Evolutionary conservation across 2,329 filamentous ascomycete genomes (phyloP).

Genomic region (Mariannaea elegans): DNA sequence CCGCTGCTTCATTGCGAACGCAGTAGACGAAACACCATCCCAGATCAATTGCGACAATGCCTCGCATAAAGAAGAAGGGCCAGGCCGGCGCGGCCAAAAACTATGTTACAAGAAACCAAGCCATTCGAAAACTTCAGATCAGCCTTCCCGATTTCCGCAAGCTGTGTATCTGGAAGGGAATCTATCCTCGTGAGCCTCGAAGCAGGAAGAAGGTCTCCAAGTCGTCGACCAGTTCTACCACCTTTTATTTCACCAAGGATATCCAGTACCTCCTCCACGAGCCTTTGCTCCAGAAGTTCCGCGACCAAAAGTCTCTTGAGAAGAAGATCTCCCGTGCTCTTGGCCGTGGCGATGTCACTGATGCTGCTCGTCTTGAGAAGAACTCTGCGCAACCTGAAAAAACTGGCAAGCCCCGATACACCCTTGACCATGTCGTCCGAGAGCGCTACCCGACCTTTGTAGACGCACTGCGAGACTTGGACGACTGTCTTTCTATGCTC

Average conservation of each 20-base stretch:
- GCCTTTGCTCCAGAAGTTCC: constrained; percentile 91
- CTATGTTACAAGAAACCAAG: constrained; percentile 97
- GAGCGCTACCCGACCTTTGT: constrained; percentile 98
- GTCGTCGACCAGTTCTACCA: constrained; percentile 87
- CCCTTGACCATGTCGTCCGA: constrained; percentile 95
- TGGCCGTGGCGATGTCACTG: constrained; percentile 87
- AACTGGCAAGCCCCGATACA: constrained; percentile 88
- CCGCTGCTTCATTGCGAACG: constrained; percentile 42
- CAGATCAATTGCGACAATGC: constrained; percentile 60
- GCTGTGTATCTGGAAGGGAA: constrained; percentile 99
- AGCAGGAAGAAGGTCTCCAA: constrained; percentile 98
- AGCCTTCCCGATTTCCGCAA: constrained; percentile 97
- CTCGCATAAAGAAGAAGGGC: constrained; percentile 90
- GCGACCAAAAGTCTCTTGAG: constrained; percentile 94
- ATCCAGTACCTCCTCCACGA: constrained; percentile 99
- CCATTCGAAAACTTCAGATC: constrained; percentile 96
- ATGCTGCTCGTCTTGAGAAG: constrained; percentile 85
- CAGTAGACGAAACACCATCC: constrained; percentile 21
- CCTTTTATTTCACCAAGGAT: constrained; percentile 92
- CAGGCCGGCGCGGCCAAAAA: constrained; percentile 94
- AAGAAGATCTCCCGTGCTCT: constrained; percentile 97
- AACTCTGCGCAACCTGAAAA: constrained; percentile 91
- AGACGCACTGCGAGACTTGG: constrained; percentile 91
- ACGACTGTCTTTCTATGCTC: constrained; percentile 96
- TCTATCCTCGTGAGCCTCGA: constrained; percentile 96